Conservation (phyloP, 768 basidiomycete genomes). For the Boletus rubroflammeus region DNA sequence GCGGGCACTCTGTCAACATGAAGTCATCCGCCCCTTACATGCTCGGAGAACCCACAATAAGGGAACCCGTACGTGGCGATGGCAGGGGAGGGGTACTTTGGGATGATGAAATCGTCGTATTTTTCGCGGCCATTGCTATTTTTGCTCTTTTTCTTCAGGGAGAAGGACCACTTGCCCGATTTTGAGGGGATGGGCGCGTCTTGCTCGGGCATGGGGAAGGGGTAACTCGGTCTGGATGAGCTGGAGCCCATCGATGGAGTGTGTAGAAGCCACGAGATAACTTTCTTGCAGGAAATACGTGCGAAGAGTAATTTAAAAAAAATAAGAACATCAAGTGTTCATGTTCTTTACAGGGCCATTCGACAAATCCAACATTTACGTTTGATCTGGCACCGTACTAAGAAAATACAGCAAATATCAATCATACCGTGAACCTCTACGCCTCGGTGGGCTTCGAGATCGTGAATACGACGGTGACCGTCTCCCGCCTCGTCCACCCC, state of each 20-base stretch:
- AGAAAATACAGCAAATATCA: slow-evolving; percentile 16
- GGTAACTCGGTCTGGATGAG: slow-evolving; percentile 17
- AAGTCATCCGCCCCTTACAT: background rate
- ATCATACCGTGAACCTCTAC: slow-evolving; percentile 33
- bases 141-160: slow-evolving; percentile 14
- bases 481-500: slow-evolving; percentile 42
- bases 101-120: slow-evolving; percentile 14
- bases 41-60: slow-evolving; percentile 23
- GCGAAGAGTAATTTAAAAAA: too few species aligned
- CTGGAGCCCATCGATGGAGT: slow-evolving; percentile 22
- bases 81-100: slow-evolving; percentile 10
- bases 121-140: slow-evolving; percentile 20
- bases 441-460: slow-evolving; percentile 42
- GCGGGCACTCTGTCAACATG: slow-evolving; percentile 10
- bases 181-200: slow-evolving; percentile 3
- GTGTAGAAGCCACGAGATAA: background rate
- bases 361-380: background rate
- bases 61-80: slow-evolving; percentile 17
- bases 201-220: slow-evolving; percentile 18
- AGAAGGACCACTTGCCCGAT: slow-evolving; percentile 18
- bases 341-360: background rate
- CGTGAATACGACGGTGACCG: slow-evolving; percentile 36
- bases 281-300: background rate
- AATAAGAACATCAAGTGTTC: too few species aligned
- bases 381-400: background rate